Percentiles rank a stretch among this genome's conserved stretches.
Evolutionary conservation across 2,329 filamentous ascomycete species (phyloP).

Genomic region (Paraphaeosphaeria sporulosa): DNA sequence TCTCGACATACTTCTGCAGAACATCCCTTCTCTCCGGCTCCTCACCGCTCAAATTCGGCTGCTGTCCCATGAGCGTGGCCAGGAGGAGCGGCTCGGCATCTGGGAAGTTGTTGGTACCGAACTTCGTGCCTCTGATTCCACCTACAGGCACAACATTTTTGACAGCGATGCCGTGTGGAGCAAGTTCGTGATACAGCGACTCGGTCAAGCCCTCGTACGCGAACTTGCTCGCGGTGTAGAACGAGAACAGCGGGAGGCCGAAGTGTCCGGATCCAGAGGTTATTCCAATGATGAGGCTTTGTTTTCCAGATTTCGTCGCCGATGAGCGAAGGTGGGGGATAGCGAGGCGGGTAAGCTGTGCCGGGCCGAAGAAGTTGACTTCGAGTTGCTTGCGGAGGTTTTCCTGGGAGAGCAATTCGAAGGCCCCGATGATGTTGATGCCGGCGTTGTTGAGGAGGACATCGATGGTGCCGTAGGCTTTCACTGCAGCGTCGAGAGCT

Average conservation of each 20-base stretch:
- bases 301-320: neutral
- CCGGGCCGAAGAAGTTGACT: conserved; percentile 7
- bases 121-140: neutral
- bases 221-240: conserved; percentile 6
- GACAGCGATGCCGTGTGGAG: neutral
- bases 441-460: conserved; percentile 6
- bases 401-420: neutral
- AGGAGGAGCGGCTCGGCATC: conserved; percentile 1
- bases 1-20: neutral
- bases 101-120: neutral
- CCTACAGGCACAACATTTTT: conserved; percentile 2
- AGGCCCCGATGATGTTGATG: neutral
- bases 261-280: neutral
- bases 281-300: neutral
- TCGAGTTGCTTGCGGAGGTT: conserved; percentile 3
- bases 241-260: neutral
- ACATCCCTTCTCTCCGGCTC: neutral
- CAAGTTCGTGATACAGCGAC: neutral
- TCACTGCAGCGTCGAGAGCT: neutral
- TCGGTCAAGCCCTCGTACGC: neutral
- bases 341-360: neutral
- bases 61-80: neutral
- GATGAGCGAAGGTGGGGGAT: neutral
- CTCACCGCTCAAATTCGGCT: neutral
- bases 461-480: neutral